These are phyloP conservation scores for Leccinellum albellum DNA, from an alignment of 768 basidiomycete genomes.

Conservation along the genomic window DNA sequence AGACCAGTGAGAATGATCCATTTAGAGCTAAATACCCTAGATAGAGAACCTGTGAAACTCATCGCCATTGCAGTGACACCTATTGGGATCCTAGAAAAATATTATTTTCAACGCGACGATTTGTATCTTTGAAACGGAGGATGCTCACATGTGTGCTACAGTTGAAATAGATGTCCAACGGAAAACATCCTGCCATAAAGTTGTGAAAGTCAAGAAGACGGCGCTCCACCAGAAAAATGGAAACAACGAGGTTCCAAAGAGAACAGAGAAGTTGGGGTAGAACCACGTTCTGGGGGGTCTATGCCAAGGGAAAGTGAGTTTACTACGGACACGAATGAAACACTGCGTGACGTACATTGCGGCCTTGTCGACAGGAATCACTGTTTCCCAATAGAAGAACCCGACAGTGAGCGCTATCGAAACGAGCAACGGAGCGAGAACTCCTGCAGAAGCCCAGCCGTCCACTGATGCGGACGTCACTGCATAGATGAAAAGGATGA, in stretches of 20 bases:
- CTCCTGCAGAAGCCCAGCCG: constrained; percentile 48
- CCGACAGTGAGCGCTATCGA: constrained; percentile 36
- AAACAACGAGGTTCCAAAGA: constrained; percentile 35
- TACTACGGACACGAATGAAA: neutral
- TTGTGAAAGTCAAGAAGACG: constrained; percentile 33
- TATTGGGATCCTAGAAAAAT: constrained; percentile 36
- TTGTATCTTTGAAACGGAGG: neutral
- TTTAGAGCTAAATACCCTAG: constrained; percentile 38
- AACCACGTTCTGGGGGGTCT: constrained; percentile 44
- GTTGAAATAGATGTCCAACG: constrained; percentile 40
- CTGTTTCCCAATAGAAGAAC: constrained; percentile 53
- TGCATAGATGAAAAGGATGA: constrained; percentile 41
- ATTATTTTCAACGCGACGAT: neutral
- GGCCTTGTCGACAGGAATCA: constrained; percentile 38
- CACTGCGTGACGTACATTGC: constrained; percentile 34
- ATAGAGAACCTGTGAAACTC: constrained; percentile 39
- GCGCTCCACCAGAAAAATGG: constrained; percentile 43
- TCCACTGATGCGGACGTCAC: constrained; percentile 43
- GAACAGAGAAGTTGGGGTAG: constrained; percentile 39
- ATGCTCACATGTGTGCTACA: constrained; percentile 37
- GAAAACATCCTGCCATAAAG: constrained; percentile 39
- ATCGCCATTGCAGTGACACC: constrained; percentile 36
- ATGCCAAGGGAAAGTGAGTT: neutral
- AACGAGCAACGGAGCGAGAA: constrained; percentile 45
- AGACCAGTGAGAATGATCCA: constrained; percentile 45